phyloP scores from a whole-genome alignment of 2,329 filamentous ascomycete species.

The Fusarium denticulatum region DNA sequence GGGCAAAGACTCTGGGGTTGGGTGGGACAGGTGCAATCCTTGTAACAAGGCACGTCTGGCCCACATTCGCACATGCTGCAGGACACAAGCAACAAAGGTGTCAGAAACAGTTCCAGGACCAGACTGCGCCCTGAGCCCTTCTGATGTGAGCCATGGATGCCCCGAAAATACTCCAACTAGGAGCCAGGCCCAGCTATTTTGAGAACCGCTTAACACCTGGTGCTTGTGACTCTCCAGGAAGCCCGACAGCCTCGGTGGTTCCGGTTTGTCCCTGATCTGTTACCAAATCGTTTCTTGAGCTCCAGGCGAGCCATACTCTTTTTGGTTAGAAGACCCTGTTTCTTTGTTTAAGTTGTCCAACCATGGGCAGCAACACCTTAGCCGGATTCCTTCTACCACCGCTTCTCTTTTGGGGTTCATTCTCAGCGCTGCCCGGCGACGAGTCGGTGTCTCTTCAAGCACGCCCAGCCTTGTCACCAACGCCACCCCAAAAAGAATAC shows the following conservation, averaged over 20 bases:
- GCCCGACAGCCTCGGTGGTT: slow-evolving; percentile 28
- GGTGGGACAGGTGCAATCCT: slow-evolving; percentile 28
- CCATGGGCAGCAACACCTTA: slow-evolving; percentile 20
- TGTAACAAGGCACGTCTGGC: not conserved
- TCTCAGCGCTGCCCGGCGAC: slow-evolving; percentile 18
- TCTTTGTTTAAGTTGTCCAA: slow-evolving; percentile 34
- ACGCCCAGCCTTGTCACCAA: slow-evolving; percentile 25
- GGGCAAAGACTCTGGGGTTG: slow-evolving; percentile 36
- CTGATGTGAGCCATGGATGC: slow-evolving; percentile 17
- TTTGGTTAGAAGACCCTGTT: slow-evolving; percentile 32
- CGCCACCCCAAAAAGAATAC: slow-evolving; percentile 39
- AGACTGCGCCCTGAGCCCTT: slow-evolving; percentile 24
- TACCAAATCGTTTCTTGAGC: slow-evolving; percentile 43
- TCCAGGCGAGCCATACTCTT: slow-evolving; percentile 29
- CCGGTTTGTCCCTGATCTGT: slow-evolving; percentile 42
- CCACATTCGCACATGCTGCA: slow-evolving; percentile 16
- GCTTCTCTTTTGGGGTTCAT: slow-evolving; percentile 22
- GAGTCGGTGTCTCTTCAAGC: slow-evolving; percentile 27
- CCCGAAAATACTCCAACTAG: slow-evolving; percentile 9
- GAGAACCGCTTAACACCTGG: slow-evolving; percentile 11
- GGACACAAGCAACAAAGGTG: slow-evolving; percentile 9
- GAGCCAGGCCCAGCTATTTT: slow-evolving; percentile 27
- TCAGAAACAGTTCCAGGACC: slow-evolving; percentile 24
- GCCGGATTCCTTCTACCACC: slow-evolving; percentile 19
- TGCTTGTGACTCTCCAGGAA: slow-evolving; percentile 25